Evolutionary conservation across 441 rosid genomes (phyloP).

Genomic region (Brassica hybrid): DNA sequence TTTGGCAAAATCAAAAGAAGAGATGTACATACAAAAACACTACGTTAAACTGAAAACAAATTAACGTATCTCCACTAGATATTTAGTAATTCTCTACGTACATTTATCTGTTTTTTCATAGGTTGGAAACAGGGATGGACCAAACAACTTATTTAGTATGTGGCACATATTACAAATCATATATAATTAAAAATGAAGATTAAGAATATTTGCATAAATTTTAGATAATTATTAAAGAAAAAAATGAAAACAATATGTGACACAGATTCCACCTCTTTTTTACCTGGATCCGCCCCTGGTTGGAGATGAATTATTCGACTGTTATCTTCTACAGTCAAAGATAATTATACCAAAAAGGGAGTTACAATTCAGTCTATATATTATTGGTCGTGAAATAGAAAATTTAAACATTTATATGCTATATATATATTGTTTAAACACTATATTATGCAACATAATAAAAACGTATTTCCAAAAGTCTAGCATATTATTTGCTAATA

Average conservation of each 20-base stretch:
- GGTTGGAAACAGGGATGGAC: background rate
- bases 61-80: background rate
- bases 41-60: background rate
- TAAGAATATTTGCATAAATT: too few relatives aligned
- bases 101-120: background rate
- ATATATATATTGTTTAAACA: background rate
- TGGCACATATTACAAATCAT: too few relatives aligned
- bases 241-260: too few relatives aligned
- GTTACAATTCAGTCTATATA: background rate
- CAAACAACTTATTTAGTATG: too few relatives aligned
- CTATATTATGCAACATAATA: background rate
- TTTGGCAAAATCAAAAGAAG: constrained; percentile 19
- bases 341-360: background rate
- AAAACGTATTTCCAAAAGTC: background rate
- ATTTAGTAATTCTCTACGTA: background rate
- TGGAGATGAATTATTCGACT: background rate
- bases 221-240: too few relatives aligned
- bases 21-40: constrained; percentile 26
- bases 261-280: too few relatives aligned
- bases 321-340: background rate
- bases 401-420: background rate
- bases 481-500: background rate
- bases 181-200: too few relatives aligned
- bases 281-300: too few relatives aligned
- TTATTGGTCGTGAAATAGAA: background rate